Conservation (phyloP, 495 filamentous ascomycete species). For the Durotheca rogersii region DNA sequence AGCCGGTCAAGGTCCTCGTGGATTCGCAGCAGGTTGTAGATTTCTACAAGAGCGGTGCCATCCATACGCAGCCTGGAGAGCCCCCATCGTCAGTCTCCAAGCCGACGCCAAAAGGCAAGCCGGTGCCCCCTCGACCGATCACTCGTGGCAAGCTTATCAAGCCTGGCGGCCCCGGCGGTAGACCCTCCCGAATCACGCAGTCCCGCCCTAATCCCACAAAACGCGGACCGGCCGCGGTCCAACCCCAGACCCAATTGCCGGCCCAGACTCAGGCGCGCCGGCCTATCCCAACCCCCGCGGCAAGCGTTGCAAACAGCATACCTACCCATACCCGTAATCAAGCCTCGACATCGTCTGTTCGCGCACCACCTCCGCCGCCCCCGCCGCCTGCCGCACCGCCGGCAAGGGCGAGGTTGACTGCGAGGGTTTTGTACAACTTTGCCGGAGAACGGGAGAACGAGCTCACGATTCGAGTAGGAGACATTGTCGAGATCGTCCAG, state of each 20-base stretch:
- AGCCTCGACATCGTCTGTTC: constrained; percentile 42
- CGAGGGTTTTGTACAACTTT: constrained; percentile 89
- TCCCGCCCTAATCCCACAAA: constrained; percentile 50
- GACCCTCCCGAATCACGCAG: constrained; percentile 65
- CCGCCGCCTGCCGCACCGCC: constrained; percentile 73
- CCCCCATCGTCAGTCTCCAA: constrained; percentile 77
- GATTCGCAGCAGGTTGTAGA: constrained; percentile 76
- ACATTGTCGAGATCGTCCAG: constrained; percentile 79
- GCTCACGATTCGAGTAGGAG: constrained; percentile 70
- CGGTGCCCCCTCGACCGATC: constrained; percentile 82
- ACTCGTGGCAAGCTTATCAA: constrained; percentile 86
- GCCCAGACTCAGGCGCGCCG: constrained; percentile 49
- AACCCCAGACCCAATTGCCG: constrained; percentile 48
- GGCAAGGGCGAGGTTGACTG: constrained; percentile 67
- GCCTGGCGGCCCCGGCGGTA: constrained; percentile 82
- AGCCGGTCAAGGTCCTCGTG: constrained; percentile 82
- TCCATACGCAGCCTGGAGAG: constrained; percentile 85
- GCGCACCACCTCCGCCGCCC: constrained; percentile 63
- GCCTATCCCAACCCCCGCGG: constrained; percentile 46
- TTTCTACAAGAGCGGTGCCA: constrained; percentile 87
- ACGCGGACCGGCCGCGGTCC: constrained; percentile 45
- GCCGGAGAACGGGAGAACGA: constrained; percentile 74
- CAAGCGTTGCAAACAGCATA: constrained; percentile 34
- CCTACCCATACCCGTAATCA: constrained; percentile 49
- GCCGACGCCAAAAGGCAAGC: constrained; percentile 82